Evolutionary conservation across 1,139 yeast genomes (phyloP).

Genomic region (Pichia sp.): DNA sequence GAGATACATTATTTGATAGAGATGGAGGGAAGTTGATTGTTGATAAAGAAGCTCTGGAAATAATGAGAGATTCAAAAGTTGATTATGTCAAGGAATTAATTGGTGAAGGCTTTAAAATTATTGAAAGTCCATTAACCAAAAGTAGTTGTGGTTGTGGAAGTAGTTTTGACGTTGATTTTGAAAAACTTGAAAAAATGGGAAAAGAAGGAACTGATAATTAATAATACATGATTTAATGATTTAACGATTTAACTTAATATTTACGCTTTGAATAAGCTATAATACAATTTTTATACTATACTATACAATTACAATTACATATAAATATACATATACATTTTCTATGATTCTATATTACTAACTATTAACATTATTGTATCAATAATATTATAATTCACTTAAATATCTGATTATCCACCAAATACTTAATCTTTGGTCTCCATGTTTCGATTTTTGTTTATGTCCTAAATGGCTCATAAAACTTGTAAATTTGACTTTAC

Average conservation of each 20-base stretch:
- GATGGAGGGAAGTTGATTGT: slow-evolving; percentile 66
- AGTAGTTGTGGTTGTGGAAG: slow-evolving; percentile 97
- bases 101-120: slow-evolving; percentile 89
- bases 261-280: no score
- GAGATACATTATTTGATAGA: slow-evolving; percentile 54
- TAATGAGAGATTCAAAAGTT: slow-evolving; percentile 78
- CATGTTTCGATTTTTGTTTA: slow-evolving; percentile 9
- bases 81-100: slow-evolving; percentile 91
- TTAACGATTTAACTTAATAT: no score
- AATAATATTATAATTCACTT: neutral
- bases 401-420: slow-evolving; percentile 20
- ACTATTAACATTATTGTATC: neutral
- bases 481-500: slow-evolving; percentile 23
- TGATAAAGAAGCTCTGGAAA: slow-evolving; percentile 75
- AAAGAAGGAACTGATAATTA: neutral
- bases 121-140: slow-evolving; percentile 84
- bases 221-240: no score
- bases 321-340: no score
- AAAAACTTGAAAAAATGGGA: slow-evolving; percentile 32
- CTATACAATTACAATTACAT: neutral
- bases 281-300: neutral
- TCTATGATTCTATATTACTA: no score
- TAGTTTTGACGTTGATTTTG: slow-evolving; percentile 82
- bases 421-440: slow-evolving; percentile 23
- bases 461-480: slow-evolving; percentile 21